Evolutionary conservation across 768 basidiomycete genomes (phyloP).

Genomic region (Phylloporus sp.): DNA sequence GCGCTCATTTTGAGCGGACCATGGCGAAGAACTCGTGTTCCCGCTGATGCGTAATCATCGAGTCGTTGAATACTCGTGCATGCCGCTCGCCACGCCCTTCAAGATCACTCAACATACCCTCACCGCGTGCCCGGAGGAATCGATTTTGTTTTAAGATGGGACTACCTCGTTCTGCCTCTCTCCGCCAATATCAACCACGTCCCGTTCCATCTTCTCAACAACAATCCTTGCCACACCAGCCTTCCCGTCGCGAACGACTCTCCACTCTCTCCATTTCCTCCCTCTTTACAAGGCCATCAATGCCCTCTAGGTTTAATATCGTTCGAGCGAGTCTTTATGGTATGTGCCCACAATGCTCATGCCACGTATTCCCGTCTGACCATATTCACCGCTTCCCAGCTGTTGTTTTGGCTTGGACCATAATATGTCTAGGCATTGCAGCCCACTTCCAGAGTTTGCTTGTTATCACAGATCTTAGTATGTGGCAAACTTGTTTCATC

Average conservation of each 20-base stretch:
- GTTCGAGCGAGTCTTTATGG: conserved; percentile 66
- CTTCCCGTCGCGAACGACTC: conserved; percentile 33
- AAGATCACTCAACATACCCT: conserved; percentile 20
- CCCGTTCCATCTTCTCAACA: conserved; percentile 17
- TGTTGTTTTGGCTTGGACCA: conserved; percentile 66
- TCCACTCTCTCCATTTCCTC: conserved; percentile 27
- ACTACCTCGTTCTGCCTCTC: conserved; percentile 21
- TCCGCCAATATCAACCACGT: conserved; percentile 23
- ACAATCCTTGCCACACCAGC: conserved; percentile 25
- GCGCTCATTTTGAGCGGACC: conserved; percentile 25
- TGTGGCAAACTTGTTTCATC: conserved; percentile 20
- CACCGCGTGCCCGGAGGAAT: conserved; percentile 27
- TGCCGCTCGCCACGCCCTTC: conserved; percentile 31
- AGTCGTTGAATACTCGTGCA: conserved; percentile 14
- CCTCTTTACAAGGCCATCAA: conserved; percentile 38
- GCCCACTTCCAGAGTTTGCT: conserved; percentile 72
- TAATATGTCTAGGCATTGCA: conserved; percentile 77
- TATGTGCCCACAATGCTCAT: conserved; percentile 28
- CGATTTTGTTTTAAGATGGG: conserved; percentile 28
- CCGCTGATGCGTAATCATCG: conserved; percentile 16
- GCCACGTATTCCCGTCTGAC: conserved; percentile 2
- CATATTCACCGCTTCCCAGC: conserved; percentile 34
- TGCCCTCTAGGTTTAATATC: conserved; percentile 72
- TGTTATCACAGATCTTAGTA: conserved; percentile 77
- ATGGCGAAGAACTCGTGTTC: conserved; percentile 21